Percentiles rank a stretch among this genome's conserved stretches.
These are phyloP conservation scores for Deuterostichococcus epilithicus DNA, from an alignment of 139 green algal species.

Conservation along the genomic window DNA sequence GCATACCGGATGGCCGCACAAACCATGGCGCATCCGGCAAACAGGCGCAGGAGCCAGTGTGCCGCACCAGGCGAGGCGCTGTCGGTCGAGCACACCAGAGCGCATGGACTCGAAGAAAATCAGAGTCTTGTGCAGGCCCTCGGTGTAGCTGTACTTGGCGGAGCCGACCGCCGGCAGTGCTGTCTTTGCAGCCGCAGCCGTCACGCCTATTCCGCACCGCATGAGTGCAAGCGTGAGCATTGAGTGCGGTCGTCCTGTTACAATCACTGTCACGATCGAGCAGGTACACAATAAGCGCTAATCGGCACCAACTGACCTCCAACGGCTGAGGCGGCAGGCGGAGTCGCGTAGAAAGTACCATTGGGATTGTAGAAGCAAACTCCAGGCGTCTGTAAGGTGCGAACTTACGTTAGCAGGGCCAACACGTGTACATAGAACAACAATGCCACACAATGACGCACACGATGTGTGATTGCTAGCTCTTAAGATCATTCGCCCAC, in stretches of 20 bases:
- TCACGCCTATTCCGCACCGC: neutral
- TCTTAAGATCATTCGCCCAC: too few species aligned
- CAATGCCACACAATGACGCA: too few species aligned
- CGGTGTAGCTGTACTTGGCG: slow-evolving; percentile 5
- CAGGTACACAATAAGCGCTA: neutral
- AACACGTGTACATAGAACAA: too few species aligned
- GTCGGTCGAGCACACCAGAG: neutral
- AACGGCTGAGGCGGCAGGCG: neutral
- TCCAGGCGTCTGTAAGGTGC: neutral
- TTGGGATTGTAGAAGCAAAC: neutral
- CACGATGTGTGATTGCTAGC: too few species aligned
- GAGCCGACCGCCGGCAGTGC: neutral
- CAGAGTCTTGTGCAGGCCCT: slow-evolving; percentile 12
- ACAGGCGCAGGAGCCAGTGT: neutral
- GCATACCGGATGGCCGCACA: neutral
- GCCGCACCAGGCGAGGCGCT: slow-evolving; percentile 10
- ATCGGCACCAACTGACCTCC: neutral
- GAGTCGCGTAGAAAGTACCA: neutral
- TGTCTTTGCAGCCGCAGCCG: neutral
- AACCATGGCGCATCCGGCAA: neutral
- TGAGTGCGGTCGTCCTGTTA: too few species aligned
- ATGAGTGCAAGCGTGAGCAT: too few species aligned
- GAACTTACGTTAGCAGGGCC: too few species aligned
- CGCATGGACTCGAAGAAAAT: slow-evolving; percentile 10
- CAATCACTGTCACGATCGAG: too few species aligned